Base-by-base conservation (phyloP, 169 alveolate species). In the Toxoplasma gondii region DNA sequence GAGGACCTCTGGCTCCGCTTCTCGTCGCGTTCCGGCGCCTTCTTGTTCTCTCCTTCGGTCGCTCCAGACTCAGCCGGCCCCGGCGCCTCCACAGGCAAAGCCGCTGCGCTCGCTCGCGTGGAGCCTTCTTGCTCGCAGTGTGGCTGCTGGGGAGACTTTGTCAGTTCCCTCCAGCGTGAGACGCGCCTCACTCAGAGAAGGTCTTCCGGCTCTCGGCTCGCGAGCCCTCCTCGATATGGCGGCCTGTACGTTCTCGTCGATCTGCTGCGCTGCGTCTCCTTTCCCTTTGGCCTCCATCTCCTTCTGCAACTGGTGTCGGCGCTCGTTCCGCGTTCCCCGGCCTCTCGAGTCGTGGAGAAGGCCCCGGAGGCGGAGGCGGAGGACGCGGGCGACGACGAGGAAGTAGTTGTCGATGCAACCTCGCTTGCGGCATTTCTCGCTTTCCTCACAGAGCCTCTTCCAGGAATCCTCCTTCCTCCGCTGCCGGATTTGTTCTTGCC, bases 271-370 rank as follows among this genome's bases (percentile, higher is more conserved):
- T 19, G 44, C 12, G 64, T 27, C 64, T 29, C 58, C 41, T 92
- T 92, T 64, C 94, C 94, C n/a, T 92, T 70, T 74, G 94, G 94
- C 36, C 88, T 64, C 10, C 88, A 92, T 43, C 92, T 92, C n/a
- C 88, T 90, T 53, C 88, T 92, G 45, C 94, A 92, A 91, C 92
- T 92, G 27, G 84, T 92, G 38, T 70, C 92, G 29, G 94, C 94
- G 31, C 84, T 92, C 82, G 49, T 69, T 31, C 94, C 94, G 80
- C 94, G 82, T 64, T 86, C 94, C 70, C 39, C 90, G 19, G 53
- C 69, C 17, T 22, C 54, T 29, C 41, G 44, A 7, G 67, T 27
- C 69, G 67, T 43, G 67, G 34, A 43, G 17, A 39, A 27, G 38
- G n/a, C 58, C 41, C 38, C 34, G 34, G 67, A 38, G 36, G 90